Conservation (phyloP, 768 basidiomycete genomes). For the Amanita fuliginea region DNA sequence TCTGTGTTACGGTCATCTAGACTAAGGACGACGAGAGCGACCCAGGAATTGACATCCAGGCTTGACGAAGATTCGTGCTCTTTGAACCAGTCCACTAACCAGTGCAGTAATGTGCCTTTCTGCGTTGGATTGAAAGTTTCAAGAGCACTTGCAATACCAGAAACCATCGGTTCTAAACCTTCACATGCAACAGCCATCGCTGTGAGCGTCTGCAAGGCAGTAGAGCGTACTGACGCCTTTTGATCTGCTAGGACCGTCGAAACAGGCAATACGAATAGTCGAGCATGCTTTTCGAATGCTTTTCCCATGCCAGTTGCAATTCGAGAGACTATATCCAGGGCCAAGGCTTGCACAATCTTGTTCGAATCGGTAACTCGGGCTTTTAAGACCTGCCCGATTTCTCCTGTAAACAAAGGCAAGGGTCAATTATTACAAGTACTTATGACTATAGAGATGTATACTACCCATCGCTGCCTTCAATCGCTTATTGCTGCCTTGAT, state of each 20-base stretch:
- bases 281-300: constrained; percentile 84
- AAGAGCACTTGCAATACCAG: constrained; percentile 67
- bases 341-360: constrained; percentile 83
- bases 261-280: constrained; percentile 66
- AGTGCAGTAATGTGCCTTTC: constrained; percentile 65
- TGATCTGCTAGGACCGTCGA: constrained; percentile 86
- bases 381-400: constrained; percentile 84
- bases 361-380: constrained; percentile 85
- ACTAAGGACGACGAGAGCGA: constrained; percentile 51
- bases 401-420: constrained; percentile 38
- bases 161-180: constrained; percentile 71
- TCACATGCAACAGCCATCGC: constrained; percentile 81
- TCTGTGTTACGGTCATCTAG: constrained; percentile 89
- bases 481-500: constrained; percentile 87
- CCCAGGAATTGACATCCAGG: constrained; percentile 65
- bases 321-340: constrained; percentile 82
- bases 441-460: constrained; percentile 4
- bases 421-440: neutral
- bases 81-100: constrained; percentile 75
- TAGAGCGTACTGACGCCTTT: constrained; percentile 75
- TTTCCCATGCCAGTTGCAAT: constrained; percentile 94
- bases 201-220: constrained; percentile 68
- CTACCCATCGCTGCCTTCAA: constrained; percentile 84
- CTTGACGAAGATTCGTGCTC: constrained; percentile 40
- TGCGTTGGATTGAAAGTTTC: constrained; percentile 85